These are phyloP conservation scores for Microsporum canis DNA, from an alignment of 2,329 filamentous ascomycete genomes.

Conservation along the genomic window DNA sequence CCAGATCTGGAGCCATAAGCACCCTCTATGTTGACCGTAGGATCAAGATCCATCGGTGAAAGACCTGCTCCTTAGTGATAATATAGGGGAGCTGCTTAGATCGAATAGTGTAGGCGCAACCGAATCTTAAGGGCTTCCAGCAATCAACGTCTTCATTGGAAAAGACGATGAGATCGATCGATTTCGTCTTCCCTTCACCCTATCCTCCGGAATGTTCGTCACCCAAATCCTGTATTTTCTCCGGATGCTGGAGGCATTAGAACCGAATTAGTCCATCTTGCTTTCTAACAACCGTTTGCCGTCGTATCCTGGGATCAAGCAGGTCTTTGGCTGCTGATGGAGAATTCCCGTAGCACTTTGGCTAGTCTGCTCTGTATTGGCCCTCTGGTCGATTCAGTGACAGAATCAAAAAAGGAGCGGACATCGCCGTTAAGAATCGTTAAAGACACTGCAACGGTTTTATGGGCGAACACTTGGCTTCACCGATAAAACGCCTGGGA, in stretches of 20 bases:
- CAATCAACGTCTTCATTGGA: not conserved
- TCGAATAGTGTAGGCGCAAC: not conserved
- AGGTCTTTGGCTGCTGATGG: slow-evolving; percentile 35
- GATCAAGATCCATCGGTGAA: slow-evolving; percentile 24
- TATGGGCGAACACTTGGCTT: not conserved
- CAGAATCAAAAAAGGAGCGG: slow-evolving; percentile 33
- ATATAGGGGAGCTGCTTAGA: not conserved
- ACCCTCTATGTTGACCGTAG: slow-evolving; percentile 23
- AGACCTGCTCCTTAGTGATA: slow-evolving; percentile 6
- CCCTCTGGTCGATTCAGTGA: slow-evolving; percentile 48
- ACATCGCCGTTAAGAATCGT: slow-evolving; percentile 51
- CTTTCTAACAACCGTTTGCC: slow-evolving; percentile 44
- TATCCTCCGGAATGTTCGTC: slow-evolving; percentile 38
- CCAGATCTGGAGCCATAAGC: slow-evolving; percentile 40
- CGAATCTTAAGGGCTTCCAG: not conserved
- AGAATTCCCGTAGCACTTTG: slow-evolving; percentile 54
- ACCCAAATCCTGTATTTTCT: slow-evolving; percentile 54
- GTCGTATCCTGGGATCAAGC: slow-evolving; percentile 17
- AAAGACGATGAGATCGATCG: not conserved
- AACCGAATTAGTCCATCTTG: slow-evolving; percentile 50
- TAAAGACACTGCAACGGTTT: slow-evolving; percentile 41
- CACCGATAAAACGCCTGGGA: not conserved
- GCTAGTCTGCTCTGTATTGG: slow-evolving; percentile 47
- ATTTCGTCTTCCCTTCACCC: not conserved
- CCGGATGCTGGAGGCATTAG: slow-evolving; percentile 57